These are phyloP conservation scores for Penicillium oxalicum DNA, from an alignment of 2,329 filamentous ascomycete genomes.

Conservation along the genomic window DNA sequence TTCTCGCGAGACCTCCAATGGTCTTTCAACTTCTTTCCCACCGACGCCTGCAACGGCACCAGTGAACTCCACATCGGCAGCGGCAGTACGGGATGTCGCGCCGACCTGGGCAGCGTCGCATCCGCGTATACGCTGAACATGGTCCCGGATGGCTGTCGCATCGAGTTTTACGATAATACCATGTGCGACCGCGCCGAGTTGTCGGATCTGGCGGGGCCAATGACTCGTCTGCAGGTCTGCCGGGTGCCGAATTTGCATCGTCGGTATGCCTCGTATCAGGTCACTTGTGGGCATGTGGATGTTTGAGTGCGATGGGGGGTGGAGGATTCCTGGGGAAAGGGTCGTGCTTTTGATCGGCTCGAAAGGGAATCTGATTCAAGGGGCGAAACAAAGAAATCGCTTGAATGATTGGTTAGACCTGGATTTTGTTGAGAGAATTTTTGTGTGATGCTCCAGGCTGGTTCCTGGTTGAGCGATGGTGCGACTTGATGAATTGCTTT, in stretches of 20 bases:
- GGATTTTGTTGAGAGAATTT: no score
- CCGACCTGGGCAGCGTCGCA: slow-evolving; percentile 16
- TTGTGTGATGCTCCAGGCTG: background rate
- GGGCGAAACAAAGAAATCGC: no score
- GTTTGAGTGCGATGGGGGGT: background rate
- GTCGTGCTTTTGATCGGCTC: no score
- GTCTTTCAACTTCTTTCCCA: slow-evolving; percentile 20
- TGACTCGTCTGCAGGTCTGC: slow-evolving; percentile 9
- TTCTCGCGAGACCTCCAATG: slow-evolving; percentile 15
- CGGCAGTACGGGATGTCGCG: slow-evolving; percentile 22
- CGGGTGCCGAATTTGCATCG: slow-evolving; percentile 6
- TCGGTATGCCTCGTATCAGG: slow-evolving; percentile 20
- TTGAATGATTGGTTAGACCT: no score
- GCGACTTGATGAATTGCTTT: background rate
- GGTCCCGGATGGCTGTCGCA: slow-evolving; percentile 15
- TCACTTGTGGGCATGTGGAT: slow-evolving; percentile 15
- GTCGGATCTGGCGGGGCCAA: slow-evolving; percentile 12
- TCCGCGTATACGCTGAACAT: slow-evolving; percentile 16
- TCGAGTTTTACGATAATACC: slow-evolving; percentile 22
- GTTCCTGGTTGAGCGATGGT: background rate
- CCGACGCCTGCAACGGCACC: slow-evolving; percentile 12
- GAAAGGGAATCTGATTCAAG: no score
- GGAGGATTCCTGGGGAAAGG: background rate
- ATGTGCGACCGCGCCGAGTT: slow-evolving; percentile 20
- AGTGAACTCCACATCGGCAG: slow-evolving; percentile 13